Percentiles rank a stretch among this genome's conserved stretches.
These are phyloP conservation scores for Myxozyma lipomycoides DNA, from an alignment of 805 yeast species.

Conservation along the genomic window DNA sequence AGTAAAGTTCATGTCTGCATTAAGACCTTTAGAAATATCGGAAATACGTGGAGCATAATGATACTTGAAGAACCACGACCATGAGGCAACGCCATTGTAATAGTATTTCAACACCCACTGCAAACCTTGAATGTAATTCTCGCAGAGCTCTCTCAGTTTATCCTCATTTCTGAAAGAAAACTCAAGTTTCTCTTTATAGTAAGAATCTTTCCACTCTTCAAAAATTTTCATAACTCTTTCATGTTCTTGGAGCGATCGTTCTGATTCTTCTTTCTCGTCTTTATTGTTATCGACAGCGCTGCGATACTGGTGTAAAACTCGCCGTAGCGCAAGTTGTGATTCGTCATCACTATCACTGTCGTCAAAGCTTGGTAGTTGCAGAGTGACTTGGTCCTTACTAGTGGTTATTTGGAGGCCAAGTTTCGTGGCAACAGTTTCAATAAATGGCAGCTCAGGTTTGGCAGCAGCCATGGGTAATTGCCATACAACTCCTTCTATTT, in stretches of 20 bases:
- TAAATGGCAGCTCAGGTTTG: slow-evolving; percentile 13
- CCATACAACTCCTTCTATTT: slow-evolving; percentile 1
- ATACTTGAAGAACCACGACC: slow-evolving; percentile 91
- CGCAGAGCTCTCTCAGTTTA: slow-evolving; percentile 57
- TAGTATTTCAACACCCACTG: slow-evolving; percentile 96
- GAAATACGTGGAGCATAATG: slow-evolving; percentile 95
- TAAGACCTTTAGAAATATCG: slow-evolving; percentile 69
- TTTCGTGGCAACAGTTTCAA: slow-evolving; percentile 11
- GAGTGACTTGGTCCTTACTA: slow-evolving; percentile 1
- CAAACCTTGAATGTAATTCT: slow-evolving; percentile 85
- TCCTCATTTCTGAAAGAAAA: slow-evolving; percentile 60
- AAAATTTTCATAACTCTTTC: slow-evolving; percentile 73
- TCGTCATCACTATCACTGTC: slow-evolving; percentile 55
- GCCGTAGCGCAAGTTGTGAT: slow-evolving; percentile 54
- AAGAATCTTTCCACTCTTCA: slow-evolving; percentile 75
- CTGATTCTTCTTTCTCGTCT: slow-evolving; percentile 21
- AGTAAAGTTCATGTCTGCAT: slow-evolving; percentile 54
- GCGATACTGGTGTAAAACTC: slow-evolving; percentile 45
- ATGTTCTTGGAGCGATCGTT: slow-evolving; percentile 39
- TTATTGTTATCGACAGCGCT: slow-evolving; percentile 6
- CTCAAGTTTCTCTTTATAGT: slow-evolving; percentile 75
- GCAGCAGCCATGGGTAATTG: slow-evolving; percentile 10
- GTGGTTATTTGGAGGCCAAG: slow-evolving; percentile 2
- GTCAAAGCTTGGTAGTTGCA: slow-evolving; percentile 39
- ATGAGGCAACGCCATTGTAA: slow-evolving; percentile 84